Evolutionary conservation across 2,329 filamentous ascomycete genomes (phyloP).

Genomic region (Botryotinia narcissicola): DNA sequence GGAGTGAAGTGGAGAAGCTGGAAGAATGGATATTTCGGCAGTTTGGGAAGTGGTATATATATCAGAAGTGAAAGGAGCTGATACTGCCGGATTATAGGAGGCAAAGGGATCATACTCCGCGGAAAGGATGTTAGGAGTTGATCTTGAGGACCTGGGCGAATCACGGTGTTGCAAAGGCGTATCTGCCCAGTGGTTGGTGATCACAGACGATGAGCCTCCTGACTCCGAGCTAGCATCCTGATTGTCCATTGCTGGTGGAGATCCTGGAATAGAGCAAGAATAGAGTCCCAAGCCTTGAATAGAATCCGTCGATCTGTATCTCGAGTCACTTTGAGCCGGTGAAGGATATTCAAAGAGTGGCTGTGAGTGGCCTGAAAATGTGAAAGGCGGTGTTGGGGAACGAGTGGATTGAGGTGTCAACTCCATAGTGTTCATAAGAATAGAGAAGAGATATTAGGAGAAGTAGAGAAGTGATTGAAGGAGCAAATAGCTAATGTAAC

Average conservation of each 20-base stretch:
- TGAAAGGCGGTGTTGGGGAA: slow-evolving; percentile 36
- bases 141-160: slow-evolving; percentile 32
- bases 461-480: slow-evolving; percentile 22
- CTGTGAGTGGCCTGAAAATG: slow-evolving; percentile 34
- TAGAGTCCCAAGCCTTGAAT: slow-evolving; percentile 36
- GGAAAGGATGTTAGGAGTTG: slow-evolving; percentile 46
- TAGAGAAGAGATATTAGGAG: slow-evolving; percentile 21
- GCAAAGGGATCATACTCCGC: slow-evolving; percentile 53
- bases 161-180: slow-evolving; percentile 30
- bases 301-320: slow-evolving; percentile 34
- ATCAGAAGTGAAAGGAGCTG: slow-evolving; percentile 47
- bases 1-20: slow-evolving; percentile 36
- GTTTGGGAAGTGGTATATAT: slow-evolving; percentile 44
- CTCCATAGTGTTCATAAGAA: slow-evolving; percentile 34
- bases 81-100: slow-evolving; percentile 45
- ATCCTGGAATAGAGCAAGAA: slow-evolving; percentile 35
- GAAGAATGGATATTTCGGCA: slow-evolving; percentile 37
- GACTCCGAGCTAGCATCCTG: slow-evolving; percentile 25
- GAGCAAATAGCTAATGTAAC: slow-evolving; percentile 13
- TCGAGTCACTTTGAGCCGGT: slow-evolving; percentile 37
- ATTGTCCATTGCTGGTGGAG: slow-evolving; percentile 29
- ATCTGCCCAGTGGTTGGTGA: slow-evolving; percentile 35
- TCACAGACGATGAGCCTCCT: slow-evolving; percentile 27
- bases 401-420: slow-evolving; percentile 37
- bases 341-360: slow-evolving; percentile 39